Percentiles rank a stretch among this genome's conserved stretches.
phyloP scores from a whole-genome alignment of 2,329 filamentous ascomycete genomes.

The Harringtonia lauricola region DNA sequence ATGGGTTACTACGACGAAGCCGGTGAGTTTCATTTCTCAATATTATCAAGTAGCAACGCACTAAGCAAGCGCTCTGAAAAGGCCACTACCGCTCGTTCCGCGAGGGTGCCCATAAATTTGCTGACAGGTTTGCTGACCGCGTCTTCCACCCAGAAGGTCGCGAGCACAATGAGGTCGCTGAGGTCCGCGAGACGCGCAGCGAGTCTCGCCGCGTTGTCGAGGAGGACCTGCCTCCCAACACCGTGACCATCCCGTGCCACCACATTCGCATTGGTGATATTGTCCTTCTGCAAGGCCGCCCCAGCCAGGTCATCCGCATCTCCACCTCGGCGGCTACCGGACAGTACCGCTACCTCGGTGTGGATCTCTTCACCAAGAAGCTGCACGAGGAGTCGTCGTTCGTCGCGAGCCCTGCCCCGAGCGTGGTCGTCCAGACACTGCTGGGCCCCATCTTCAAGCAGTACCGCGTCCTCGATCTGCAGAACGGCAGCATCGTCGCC shows the following conservation, averaged over 20 bases:
- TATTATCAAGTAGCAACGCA: not conserved
- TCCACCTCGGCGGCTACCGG: constrained; percentile 94
- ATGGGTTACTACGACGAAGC: constrained; percentile 58
- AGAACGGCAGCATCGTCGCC: constrained; percentile 73
- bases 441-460: constrained; percentile 99
- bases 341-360: constrained; percentile 99
- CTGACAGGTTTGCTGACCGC: constrained; percentile 46
- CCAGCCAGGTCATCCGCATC: constrained; percentile 99
- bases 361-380: constrained; percentile 99
- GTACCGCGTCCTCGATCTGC: constrained; percentile 97
- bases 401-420: constrained; percentile 92
- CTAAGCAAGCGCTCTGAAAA: constrained; percentile 15
- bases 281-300: constrained; percentile 95
- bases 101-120: constrained; percentile 43
- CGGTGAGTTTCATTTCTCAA: constrained; percentile 28
- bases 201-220: constrained; percentile 20
- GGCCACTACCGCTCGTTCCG: constrained; percentile 51
- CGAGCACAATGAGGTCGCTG: constrained; percentile 36
- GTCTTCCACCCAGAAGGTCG: constrained; percentile 37
- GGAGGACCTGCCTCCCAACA: constrained; percentile 49
- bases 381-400: constrained; percentile 98
- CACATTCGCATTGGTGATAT: constrained; percentile 99
- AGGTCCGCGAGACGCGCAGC: constrained; percentile 31
- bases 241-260: constrained; percentile 97
- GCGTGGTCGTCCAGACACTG: constrained; percentile 98